phyloP scores from a whole-genome alignment of 495 filamentous ascomycete genomes.

The Aspergillus homomorphus region DNA sequence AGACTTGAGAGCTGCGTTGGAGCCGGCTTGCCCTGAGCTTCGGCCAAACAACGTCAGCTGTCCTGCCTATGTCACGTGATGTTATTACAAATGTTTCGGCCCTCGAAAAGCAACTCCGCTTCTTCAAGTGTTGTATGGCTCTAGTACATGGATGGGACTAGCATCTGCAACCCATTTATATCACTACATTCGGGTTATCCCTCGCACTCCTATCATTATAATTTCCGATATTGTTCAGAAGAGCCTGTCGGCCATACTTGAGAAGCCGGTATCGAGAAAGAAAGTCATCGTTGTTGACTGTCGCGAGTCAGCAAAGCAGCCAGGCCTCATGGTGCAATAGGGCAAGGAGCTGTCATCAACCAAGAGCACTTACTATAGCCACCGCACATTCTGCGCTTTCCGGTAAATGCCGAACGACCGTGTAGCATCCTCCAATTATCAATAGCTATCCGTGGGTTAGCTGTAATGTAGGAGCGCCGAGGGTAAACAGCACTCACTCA shows the following conservation, averaged over 20 bases:
- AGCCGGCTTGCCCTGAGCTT: slow-evolving; percentile 37
- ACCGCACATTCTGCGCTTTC: slow-evolving; percentile 82
- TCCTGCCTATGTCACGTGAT: slow-evolving; percentile 38
- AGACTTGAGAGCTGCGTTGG: slow-evolving; percentile 27
- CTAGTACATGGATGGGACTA: background rate
- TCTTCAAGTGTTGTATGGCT: background rate
- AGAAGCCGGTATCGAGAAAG: slow-evolving; percentile 72
- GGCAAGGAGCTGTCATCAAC: background rate
- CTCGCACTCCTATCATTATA: background rate
- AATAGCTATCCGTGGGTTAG: slow-evolving; percentile 58
- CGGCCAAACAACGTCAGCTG: slow-evolving; percentile 44
- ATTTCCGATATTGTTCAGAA: slow-evolving; percentile 44
- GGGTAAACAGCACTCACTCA: slow-evolving; percentile 53
- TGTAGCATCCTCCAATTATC: slow-evolving; percentile 96
- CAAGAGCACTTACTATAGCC: slow-evolving; percentile 66
- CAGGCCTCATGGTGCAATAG: background rate
- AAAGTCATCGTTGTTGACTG: slow-evolving; percentile 86
- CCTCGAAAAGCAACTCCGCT: background rate
- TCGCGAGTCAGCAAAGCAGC: slow-evolving; percentile 19
- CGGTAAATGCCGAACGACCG: slow-evolving; percentile 75
- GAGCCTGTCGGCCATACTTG: slow-evolving; percentile 56
- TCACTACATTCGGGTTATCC: slow-evolving; percentile 10
- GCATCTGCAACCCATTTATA: background rate
- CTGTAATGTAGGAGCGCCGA: background rate
- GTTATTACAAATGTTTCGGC: slow-evolving; percentile 21